Percentiles rank a stretch among this genome's conserved stretches.
phyloP scores from a whole-genome alignment of 345 rosid species.

The Moringa oleifera region DNA sequence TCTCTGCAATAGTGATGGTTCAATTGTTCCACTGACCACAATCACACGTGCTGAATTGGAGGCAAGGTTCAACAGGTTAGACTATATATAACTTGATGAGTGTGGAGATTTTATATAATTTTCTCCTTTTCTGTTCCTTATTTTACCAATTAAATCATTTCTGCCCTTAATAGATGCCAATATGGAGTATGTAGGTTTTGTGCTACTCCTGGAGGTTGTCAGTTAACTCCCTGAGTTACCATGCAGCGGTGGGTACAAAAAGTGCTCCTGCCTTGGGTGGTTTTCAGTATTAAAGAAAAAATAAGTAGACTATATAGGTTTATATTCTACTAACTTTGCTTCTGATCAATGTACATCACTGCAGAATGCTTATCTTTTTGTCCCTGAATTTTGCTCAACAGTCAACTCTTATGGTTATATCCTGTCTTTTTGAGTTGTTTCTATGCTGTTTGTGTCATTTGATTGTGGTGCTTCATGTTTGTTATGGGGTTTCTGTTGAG shows the following conservation, averaged over 20 bases:
- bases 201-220: no score
- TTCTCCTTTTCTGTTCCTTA: no score
- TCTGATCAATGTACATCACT: not conserved
- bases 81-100: not conserved
- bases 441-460: not conserved
- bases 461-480: not conserved
- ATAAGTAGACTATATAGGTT: no score
- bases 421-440: not conserved
- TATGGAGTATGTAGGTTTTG: no score
- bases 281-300: no score
- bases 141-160: no score
- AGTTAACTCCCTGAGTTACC: no score
- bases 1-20: slow-evolving; percentile 83
- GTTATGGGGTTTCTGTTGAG: not conserved
- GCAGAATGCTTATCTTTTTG: not conserved
- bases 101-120: not conserved
- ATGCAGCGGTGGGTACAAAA: no score
- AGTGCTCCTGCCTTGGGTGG: no score
- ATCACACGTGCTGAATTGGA: slow-evolving; percentile 66
- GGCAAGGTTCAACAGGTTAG: slow-evolving; percentile 70
- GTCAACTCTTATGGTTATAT: not conserved
- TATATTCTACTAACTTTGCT: not conserved
- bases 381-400: not conserved
- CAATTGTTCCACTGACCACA: slow-evolving; percentile 69
- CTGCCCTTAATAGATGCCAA: no score